A percentile compares a stretch with the other conserved stretches of the same genome.
Conservation (phyloP, 208 protist species). For the Trypanosoma melophagium region DNA sequence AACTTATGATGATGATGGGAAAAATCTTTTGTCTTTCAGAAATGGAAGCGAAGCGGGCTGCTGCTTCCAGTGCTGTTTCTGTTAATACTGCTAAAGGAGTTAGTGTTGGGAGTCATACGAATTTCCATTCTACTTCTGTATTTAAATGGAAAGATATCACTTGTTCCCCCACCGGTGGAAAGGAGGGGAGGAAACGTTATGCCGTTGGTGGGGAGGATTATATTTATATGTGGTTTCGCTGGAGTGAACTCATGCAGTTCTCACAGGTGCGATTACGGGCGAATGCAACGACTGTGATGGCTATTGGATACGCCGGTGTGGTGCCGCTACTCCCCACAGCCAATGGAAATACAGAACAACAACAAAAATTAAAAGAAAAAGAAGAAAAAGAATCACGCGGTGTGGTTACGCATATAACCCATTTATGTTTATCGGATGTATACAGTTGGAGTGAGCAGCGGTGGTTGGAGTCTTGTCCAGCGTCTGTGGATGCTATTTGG, state of each 20-base stretch:
- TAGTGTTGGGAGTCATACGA: too few relatives aligned
- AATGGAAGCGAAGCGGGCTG: not conserved
- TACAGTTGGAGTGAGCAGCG: constrained; percentile 33
- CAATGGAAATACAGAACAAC: too few relatives aligned
- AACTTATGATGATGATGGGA: constrained; percentile 29
- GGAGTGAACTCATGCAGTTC: constrained; percentile 28
- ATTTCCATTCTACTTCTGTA: too few relatives aligned
- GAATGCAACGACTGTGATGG: too few relatives aligned
- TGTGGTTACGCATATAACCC: constrained; percentile 6
- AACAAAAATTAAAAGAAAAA: too few relatives aligned
- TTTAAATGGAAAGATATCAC: constrained; percentile 35
- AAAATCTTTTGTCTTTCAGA: constrained; percentile 22
- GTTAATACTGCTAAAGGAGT: not conserved
- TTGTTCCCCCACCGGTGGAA: constrained; percentile 30
- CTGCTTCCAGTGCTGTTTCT: not conserved
- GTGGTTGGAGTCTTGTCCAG: constrained; percentile 21
- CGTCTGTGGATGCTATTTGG: constrained; percentile 23
- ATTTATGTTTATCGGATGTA: constrained; percentile 24
- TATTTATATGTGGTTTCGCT: constrained; percentile 35
- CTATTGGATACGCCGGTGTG: not conserved
- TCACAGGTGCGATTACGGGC: too few relatives aligned
- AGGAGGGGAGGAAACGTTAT: constrained; percentile 20
- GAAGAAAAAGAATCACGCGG: too few relatives aligned
- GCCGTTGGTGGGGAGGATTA: constrained; percentile 30
- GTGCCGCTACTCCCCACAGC: too few relatives aligned